Evolutionary conservation across 352 stramenopile species (phyloP).

Genomic region (Globisporangium acanthophoron): DNA sequence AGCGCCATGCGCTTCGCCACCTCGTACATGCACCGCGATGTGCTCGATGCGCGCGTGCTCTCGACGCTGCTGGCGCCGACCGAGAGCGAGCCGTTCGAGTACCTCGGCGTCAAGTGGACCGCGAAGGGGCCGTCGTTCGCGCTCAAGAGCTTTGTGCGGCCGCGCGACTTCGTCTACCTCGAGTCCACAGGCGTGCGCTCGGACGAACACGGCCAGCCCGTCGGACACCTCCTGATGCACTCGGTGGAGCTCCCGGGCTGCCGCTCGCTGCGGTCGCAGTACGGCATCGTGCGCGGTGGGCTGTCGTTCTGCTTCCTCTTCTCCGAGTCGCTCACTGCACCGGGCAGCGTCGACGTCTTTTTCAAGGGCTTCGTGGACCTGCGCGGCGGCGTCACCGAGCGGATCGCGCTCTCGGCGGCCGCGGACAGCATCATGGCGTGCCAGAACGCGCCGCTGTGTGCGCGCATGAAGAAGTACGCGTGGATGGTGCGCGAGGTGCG

Average conservation of each 20-base stretch:
- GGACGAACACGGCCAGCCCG: not conserved
- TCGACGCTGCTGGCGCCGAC: slow-evolving; percentile 17
- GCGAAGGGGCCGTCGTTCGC: slow-evolving; percentile 17
- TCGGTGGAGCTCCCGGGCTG: slow-evolving; percentile 24
- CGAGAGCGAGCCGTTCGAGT: slow-evolving; percentile 18
- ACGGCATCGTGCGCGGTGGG: slow-evolving; percentile 23
- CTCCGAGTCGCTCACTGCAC: slow-evolving; percentile 9
- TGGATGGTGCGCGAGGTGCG: slow-evolving; percentile 24
- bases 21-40: slow-evolving; percentile 18
- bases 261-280: slow-evolving; percentile 10
- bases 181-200: slow-evolving; percentile 16
- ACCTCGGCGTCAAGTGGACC: slow-evolving; percentile 27
- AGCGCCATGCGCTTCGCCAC: slow-evolving; percentile 19
- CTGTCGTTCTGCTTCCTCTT: slow-evolving; percentile 34
- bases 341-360: slow-evolving; percentile 22
- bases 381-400: slow-evolving; percentile 18
- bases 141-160: slow-evolving; percentile 17
- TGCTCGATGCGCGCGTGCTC: slow-evolving; percentile 22
- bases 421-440: slow-evolving; percentile 22
- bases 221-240: slow-evolving; percentile 29
- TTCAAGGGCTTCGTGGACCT: slow-evolving; percentile 33
- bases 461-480: slow-evolving; percentile 22
- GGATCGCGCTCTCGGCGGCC: slow-evolving; percentile 14
- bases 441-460: slow-evolving; percentile 8
- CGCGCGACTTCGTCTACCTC: slow-evolving; percentile 27